Evolutionary conservation across 75 land plant genomes (phyloP).

Genomic region (Pinus albicaulis): DNA sequence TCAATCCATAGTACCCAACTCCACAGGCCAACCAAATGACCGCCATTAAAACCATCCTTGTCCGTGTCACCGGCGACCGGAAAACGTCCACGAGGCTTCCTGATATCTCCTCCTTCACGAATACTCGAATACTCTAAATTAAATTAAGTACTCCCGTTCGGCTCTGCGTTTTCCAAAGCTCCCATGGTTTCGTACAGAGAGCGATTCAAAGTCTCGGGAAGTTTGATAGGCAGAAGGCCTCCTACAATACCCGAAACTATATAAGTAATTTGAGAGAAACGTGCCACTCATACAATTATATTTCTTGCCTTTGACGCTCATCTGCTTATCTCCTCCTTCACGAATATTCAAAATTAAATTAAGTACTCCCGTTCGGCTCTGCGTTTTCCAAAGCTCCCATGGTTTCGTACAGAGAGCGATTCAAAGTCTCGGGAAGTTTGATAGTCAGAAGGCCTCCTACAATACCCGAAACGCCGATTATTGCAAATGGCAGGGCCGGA

Average conservation of each 20-base stretch:
- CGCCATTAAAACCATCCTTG: slow-evolving; percentile 24
- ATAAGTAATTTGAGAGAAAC: too few species aligned
- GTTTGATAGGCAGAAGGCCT: slow-evolving; percentile 43
- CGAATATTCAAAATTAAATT: too few species aligned
- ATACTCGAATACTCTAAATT: too few species aligned
- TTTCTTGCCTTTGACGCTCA: too few species aligned
- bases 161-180: slow-evolving; percentile 59
- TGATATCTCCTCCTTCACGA: too few species aligned
- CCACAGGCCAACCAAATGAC: slow-evolving; percentile 29
- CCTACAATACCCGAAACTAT: slow-evolving; percentile 65
- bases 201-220: slow-evolving; percentile 80
- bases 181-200: slow-evolving; percentile 81
- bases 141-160: too few species aligned
- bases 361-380: background rate
- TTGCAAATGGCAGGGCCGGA: slow-evolving; percentile 51
- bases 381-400: slow-evolving; percentile 73
- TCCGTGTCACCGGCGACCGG: slow-evolving; percentile 16
- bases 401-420: slow-evolving; percentile 72
- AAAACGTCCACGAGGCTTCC: slow-evolving; percentile 16
- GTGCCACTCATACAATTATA: too few species aligned
- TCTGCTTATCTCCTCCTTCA: too few species aligned
- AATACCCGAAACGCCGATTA: slow-evolving; percentile 58
- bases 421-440: slow-evolving; percentile 77
- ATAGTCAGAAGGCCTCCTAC: slow-evolving; percentile 56
- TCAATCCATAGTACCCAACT: slow-evolving; percentile 46